Conservation (phyloP, 768 basidiomycete genomes). For the Serendipita sp. region DNA sequence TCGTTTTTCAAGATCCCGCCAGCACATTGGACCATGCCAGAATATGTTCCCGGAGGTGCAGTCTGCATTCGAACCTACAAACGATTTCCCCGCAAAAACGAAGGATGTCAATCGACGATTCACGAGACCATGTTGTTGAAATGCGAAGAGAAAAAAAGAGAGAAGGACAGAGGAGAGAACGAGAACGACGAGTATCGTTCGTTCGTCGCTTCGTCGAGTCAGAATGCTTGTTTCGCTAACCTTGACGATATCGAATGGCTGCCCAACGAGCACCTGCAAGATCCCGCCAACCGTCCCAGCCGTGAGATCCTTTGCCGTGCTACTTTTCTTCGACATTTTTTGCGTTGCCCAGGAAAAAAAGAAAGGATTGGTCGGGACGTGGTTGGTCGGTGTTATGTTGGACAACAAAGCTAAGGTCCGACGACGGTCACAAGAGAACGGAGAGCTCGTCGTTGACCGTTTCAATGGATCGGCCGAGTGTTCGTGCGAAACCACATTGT, state of each 20-base stretch:
- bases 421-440: too few species aligned
- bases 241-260: conserved; percentile 96
- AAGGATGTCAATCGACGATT: too few species aligned
- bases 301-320: conserved; percentile 71
- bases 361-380: background rate
- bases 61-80: conserved; percentile 74
- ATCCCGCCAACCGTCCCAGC: conserved; percentile 88
- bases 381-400: too few species aligned
- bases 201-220: background rate
- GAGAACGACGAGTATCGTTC: background rate
- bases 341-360: background rate
- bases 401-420: too few species aligned
- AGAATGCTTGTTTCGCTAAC: conserved; percentile 30
- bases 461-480: too few species aligned
- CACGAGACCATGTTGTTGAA: too few species aligned
- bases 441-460: too few species aligned
- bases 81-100: background rate
- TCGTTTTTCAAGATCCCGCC: conserved; percentile 82
- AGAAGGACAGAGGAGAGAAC: background rate
- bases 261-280: conserved; percentile 79
- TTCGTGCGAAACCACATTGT: too few species aligned
- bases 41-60: conserved; percentile 74
- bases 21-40: conserved; percentile 76
- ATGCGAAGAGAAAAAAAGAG: background rate
- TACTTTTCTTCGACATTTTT: conserved; percentile 23